phyloP scores from a whole-genome alignment of 345 rosid genomes.

The Populus euphratica region DNA sequence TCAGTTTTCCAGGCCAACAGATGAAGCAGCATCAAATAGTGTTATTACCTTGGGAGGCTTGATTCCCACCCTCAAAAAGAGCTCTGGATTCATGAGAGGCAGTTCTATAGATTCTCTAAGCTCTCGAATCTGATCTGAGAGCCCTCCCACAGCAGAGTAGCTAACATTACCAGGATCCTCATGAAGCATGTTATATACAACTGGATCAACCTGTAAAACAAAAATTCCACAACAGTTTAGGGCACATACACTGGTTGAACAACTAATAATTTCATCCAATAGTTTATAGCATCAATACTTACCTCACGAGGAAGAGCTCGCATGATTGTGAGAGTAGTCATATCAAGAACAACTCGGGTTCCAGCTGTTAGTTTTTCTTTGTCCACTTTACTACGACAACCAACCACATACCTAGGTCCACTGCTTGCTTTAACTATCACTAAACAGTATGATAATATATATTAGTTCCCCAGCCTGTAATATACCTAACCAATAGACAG shows the following conservation, averaged over 20 bases:
- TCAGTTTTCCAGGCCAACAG: neutral
- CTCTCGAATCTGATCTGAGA: conserved; percentile 92
- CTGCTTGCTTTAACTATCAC: conserved; percentile 98
- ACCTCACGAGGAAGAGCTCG: conserved; percentile 87
- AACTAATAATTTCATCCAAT: neutral
- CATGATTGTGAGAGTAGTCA: conserved; percentile 70
- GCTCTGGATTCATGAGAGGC: conserved; percentile 98
- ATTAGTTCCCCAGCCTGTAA: neutral
- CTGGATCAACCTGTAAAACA: conserved; percentile 86
- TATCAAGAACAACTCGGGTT: conserved; percentile 87
- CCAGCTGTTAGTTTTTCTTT: conserved; percentile 84
- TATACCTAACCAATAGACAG: neutral
- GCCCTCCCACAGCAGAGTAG: conserved; percentile 96
- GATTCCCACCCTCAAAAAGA: conserved; percentile 89
- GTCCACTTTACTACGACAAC: conserved; percentile 94
- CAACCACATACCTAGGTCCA: conserved; percentile 94
- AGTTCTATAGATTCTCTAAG: conserved; percentile 93
- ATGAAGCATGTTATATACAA: conserved; percentile 92
- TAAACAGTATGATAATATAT: conserved; percentile 18
- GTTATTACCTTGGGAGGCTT: conserved; percentile 77
- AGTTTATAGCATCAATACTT: conserved; percentile 6
- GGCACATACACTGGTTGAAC: neutral
- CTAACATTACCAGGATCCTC: conserved; percentile 97
- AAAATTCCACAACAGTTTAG: neutral
- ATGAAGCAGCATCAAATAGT: neutral